phyloP scores from a whole-genome alignment of 2,329 filamentous ascomycete genomes.

The Scedosporium boydii region DNA sequence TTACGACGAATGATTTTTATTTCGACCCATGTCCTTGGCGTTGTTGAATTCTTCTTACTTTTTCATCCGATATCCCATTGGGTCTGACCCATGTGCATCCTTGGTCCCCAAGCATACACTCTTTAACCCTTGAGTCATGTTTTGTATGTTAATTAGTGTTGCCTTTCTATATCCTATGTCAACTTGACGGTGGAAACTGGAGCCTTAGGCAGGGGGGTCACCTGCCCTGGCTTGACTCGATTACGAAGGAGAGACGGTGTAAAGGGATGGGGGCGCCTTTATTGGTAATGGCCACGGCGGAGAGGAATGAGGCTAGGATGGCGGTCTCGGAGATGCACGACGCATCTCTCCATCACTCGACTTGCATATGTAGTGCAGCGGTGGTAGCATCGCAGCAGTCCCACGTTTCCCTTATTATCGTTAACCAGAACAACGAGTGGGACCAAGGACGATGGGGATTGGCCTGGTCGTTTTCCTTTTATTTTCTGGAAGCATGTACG shows the following conservation, averaged over 20 bases:
- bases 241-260: too few species aligned
- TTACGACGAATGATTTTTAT: not conserved
- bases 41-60: not conserved
- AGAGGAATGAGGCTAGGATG: not conserved
- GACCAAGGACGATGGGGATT: not conserved
- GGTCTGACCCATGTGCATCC: not conserved
- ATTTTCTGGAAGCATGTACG: not conserved
- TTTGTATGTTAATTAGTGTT: not conserved
- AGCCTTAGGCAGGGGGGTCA: not conserved
- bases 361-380: not conserved
- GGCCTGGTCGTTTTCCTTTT: not conserved
- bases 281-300: too few species aligned
- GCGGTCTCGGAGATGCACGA: not conserved
- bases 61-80: conserved; percentile 1
- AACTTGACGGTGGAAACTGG: not conserved
- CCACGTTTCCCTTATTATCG: not conserved
- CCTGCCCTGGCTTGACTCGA: too few species aligned
- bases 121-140: conserved; percentile 4
- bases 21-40: not conserved
- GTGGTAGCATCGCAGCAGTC: not conserved
- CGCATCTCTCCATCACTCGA: not conserved
- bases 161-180: not conserved
- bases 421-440: not conserved
- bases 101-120: conserved; percentile 1
- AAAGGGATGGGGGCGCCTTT: too few species aligned